A percentile compares a stretch with the other conserved stretches of the same genome.
Evolutionary conservation across 495 filamentous ascomycete genomes (phyloP).

Genomic region (Staphylotrichum tortipilum): DNA sequence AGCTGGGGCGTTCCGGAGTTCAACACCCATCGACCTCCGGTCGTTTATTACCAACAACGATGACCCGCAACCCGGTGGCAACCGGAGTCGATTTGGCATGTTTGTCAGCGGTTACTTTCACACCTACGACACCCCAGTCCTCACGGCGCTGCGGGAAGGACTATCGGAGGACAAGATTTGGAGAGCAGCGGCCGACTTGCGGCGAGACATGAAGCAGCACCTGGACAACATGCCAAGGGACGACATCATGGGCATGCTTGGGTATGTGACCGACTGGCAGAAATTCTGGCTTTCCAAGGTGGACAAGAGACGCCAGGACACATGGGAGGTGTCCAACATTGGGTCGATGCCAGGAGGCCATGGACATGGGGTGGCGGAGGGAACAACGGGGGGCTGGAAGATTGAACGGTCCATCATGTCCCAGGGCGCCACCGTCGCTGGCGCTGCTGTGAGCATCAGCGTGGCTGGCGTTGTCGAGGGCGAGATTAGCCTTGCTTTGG

Average conservation of each 20-base stretch:
- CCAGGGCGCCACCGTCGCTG: conserved; percentile 24
- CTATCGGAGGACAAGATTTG: conserved; percentile 18
- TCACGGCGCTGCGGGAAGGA: conserved; percentile 12
- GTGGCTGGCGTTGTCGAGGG: conserved; percentile 21
- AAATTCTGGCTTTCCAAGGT: conserved; percentile 19
- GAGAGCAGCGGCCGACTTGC: conserved; percentile 18
- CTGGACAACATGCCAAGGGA: conserved; percentile 17
- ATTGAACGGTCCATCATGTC: conserved; percentile 27
- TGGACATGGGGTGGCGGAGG: no score
- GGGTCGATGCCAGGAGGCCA: conserved; percentile 16
- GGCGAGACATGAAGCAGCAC: conserved; percentile 13
- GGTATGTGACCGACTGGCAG: conserved; percentile 24
- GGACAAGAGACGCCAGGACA: conserved; percentile 18
- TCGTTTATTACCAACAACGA: conserved; percentile 16
- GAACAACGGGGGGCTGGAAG: conserved; percentile 11
- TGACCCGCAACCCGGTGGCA: background rate
- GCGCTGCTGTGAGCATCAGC: conserved; percentile 23
- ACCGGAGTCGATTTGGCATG: conserved; percentile 17
- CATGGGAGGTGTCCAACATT: conserved; percentile 30
- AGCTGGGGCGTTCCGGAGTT: conserved; percentile 18
- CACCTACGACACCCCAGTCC: conserved; percentile 10
- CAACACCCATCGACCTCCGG: conserved; percentile 27
- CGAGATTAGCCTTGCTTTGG: conserved; percentile 19
- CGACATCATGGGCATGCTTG: conserved; percentile 27
- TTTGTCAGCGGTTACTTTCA: conserved; percentile 22